Evolutionary conservation across 768 basidiomycete species (phyloP).

Genomic region (Boletus barrowsii): DNA sequence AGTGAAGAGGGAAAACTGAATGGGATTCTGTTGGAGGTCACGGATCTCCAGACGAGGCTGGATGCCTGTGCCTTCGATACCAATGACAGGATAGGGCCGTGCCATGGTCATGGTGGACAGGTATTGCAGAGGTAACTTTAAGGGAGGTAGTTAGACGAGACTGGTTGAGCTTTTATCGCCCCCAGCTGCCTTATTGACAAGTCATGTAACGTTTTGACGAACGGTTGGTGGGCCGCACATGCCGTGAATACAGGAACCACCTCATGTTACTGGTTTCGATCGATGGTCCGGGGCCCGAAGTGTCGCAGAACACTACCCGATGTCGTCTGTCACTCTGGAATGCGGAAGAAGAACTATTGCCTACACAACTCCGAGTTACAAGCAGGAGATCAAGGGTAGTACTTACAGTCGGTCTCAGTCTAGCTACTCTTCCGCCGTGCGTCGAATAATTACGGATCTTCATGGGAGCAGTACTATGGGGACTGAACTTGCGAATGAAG

Average conservation of each 20-base stretch:
- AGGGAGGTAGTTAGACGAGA: background rate
- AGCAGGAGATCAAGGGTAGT: too few species aligned
- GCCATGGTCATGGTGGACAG: conserved; percentile 2
- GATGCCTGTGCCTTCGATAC: background rate
- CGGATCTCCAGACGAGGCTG: conserved; percentile 9
- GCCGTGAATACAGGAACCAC: too few species aligned
- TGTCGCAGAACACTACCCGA: too few species aligned
- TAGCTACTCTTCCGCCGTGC: conserved; percentile 4
- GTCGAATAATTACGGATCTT: background rate
- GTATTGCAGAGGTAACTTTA: background rate
- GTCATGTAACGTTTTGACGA: too few species aligned
- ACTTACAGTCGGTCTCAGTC: background rate
- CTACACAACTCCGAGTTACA: too few species aligned
- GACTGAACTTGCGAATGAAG: conserved; percentile 11
- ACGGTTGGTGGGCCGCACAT: too few species aligned
- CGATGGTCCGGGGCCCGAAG: too few species aligned
- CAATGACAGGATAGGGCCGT: conserved; percentile 8
- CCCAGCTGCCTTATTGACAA: background rate
- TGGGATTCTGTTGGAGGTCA: conserved; percentile 3
- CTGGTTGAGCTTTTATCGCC: conserved; percentile 2
- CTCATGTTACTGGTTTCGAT: too few species aligned
- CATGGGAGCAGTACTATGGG: background rate
- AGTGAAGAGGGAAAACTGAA: conserved; percentile 7
- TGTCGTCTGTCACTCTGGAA: too few species aligned
- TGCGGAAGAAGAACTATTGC: too few species aligned